Evolutionary conservation across 2,329 filamentous ascomycete species (phyloP).

Genomic region (Aspergillus novoparasiticus): DNA sequence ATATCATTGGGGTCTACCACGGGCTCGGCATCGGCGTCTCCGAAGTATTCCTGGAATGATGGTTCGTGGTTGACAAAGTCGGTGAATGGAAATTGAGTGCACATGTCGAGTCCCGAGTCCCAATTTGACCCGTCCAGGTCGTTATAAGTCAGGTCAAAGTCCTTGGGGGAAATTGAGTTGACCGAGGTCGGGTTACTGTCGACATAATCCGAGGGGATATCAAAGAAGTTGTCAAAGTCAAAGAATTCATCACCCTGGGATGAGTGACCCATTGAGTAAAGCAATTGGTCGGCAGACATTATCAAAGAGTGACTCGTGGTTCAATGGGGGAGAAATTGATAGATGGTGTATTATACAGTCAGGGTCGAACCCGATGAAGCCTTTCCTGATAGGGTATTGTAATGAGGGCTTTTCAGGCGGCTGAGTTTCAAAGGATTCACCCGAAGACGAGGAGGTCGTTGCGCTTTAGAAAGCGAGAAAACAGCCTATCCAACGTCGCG

Average conservation of each 20-base stretch:
- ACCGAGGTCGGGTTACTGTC: slow-evolving; percentile 34
- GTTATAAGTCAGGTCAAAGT: slow-evolving; percentile 30
- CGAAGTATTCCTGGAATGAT: slow-evolving; percentile 21
- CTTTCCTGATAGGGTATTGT: slow-evolving; percentile 9
- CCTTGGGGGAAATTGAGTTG: slow-evolving; percentile 33
- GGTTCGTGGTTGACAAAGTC: slow-evolving; percentile 28
- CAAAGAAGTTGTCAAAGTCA: slow-evolving; percentile 39
- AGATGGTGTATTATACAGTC: neutral
- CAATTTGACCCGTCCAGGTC: slow-evolving; percentile 26
- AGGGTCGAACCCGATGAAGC: slow-evolving; percentile 4
- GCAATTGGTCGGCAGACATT: slow-evolving; percentile 34
- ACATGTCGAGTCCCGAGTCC: slow-evolving; percentile 22
- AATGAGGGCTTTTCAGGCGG: slow-evolving; percentile 2
- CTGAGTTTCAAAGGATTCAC: neutral
- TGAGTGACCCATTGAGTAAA: slow-evolving; percentile 25
- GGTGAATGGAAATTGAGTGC: slow-evolving; percentile 26
- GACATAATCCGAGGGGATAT: slow-evolving; percentile 30
- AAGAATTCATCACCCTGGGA: slow-evolving; percentile 31
- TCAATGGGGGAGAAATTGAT: neutral
- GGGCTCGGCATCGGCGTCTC: slow-evolving; percentile 18
- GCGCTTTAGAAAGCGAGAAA: slow-evolving; percentile 11
- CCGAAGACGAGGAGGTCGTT: neutral
- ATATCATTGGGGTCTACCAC: slow-evolving; percentile 18
- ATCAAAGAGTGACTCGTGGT: slow-evolving; percentile 4
- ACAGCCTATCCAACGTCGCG: neutral